Conservation (phyloP, 1,139 yeast genomes). For the Magnusiomyces tetraspermus region DNA sequence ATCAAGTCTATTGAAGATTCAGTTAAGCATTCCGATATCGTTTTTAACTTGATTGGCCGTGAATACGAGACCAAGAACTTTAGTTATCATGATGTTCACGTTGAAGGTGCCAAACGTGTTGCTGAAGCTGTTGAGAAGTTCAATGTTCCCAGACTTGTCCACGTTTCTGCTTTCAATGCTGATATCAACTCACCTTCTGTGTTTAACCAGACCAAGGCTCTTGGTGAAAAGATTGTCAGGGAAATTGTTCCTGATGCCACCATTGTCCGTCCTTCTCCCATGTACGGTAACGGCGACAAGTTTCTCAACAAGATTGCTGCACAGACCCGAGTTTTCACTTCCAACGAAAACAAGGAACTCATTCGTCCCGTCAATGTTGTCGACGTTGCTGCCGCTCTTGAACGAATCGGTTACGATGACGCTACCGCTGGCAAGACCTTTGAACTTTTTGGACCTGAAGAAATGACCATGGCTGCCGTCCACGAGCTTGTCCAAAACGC, state of each 20-base stretch:
- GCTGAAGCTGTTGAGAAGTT: conserved; percentile 65
- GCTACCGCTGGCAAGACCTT: conserved; percentile 66
- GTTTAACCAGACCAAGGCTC: conserved; percentile 71
- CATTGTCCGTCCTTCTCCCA: conserved; percentile 77
- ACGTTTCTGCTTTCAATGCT: conserved; percentile 76
- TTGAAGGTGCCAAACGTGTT: conserved; percentile 69
- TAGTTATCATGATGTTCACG: conserved; percentile 72
- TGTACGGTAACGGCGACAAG: conserved; percentile 69
- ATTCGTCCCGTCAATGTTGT: conserved; percentile 66
- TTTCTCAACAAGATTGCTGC: conserved; percentile 56
- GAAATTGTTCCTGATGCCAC: conserved; percentile 67
- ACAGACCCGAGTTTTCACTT: conserved; percentile 47
- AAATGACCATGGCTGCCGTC: conserved; percentile 53
- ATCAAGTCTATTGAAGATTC: conserved; percentile 66
- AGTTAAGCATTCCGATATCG: conserved; percentile 76
- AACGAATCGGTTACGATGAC: conserved; percentile 73
- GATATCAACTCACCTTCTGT: conserved; percentile 57
- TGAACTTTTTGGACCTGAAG: conserved; percentile 70
- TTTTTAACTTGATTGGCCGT: conserved; percentile 70
- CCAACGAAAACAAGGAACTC: conserved; percentile 55
- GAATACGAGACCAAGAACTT: conserved; percentile 74
- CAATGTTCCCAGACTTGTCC: conserved; percentile 66
- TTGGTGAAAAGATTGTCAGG: conserved; percentile 63
- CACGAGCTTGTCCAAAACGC: conserved; percentile 62
- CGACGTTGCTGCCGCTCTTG: conserved; percentile 75